Base-by-base conservation (phyloP, 176 grass and related monocot genomes). In the Puccinellia tenuiflora region DNA sequence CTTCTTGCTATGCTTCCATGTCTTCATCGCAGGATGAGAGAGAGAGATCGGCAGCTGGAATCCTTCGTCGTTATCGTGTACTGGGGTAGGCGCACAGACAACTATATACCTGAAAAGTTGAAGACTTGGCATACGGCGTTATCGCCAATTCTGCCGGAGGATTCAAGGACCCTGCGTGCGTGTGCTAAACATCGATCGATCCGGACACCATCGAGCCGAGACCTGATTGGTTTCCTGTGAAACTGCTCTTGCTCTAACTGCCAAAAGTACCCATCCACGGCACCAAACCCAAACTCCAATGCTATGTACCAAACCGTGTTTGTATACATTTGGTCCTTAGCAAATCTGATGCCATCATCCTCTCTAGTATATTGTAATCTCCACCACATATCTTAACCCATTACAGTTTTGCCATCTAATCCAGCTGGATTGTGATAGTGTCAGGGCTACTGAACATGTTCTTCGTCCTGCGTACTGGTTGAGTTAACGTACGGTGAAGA, bases 161-260 rank as follows among this genome's bases (percentile, higher is more conserved):
- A 77, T 82, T 82, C 85, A 4, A 82, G n/a, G n/a, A n/a, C n/a
- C n/a, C n/a, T n/a, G n/a, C n/a, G 35, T 66, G 35, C 31, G 77
- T 73, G 84, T 74, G 84, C 84, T 29, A 63, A 20, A 34, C 17
- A 72, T 76, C 50, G 76, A 62, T 78, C 38, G 16, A 26, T 78
- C 55, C 48, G 47, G 71, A 21, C 38, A 56, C 15, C 85, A 46
- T n/a, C 24, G 15, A 21, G 3, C 42, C 14, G 46, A 14, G 3
- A 33, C 75, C 64, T 30, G 47, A 76, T 76, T 82, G 70, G 85
- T 22, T 16, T 54, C 70, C 35, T 60, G 60, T 4, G 35, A 76
- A 82, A 43, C 21, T 59, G 30, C 71, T 28, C 61, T 28, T 60
- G 28, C 37, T 81, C 17, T 40, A 87, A 6, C 72, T 82, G 72